Percentiles rank a stretch among this genome's conserved stretches.
Conservation (phyloP, 2,329 filamentous ascomycete species). For the Trichoderma arundinaceum region DNA sequence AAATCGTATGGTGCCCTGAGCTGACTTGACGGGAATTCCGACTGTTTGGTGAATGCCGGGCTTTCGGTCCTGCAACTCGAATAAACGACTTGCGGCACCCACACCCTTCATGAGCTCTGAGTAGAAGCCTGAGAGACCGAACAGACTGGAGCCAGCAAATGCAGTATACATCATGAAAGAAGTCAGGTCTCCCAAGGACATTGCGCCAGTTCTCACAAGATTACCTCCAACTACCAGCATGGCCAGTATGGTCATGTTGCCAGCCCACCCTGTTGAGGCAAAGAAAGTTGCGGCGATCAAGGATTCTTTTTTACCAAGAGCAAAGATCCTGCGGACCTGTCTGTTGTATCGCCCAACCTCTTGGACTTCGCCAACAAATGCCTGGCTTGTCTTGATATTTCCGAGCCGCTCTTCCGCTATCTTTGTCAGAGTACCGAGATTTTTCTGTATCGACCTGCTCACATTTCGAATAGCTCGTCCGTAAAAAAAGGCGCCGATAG, state of each 20-base stretch:
- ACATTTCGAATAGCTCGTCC: conserved; percentile 87
- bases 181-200: conserved; percentile 89
- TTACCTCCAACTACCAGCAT: conserved; percentile 89
- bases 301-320: conserved; percentile 84
- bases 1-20: conserved; percentile 88
- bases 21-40: conserved; percentile 78
- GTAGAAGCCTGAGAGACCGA: conserved; percentile 94
- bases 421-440: conserved; percentile 89
- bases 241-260: conserved; percentile 93
- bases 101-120: conserved; percentile 99
- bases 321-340: conserved; percentile 90
- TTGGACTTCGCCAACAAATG: conserved; percentile 90
- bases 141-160: conserved; percentile 82
- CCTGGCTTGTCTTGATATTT: conserved; percentile 95
- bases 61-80: conserved; percentile 90
- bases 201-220: conserved; percentile 83
- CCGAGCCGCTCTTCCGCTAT: conserved; percentile 97
- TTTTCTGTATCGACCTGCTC: conserved; percentile 91
- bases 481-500: conserved; percentile 88
- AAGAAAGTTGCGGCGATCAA: conserved; percentile 92
- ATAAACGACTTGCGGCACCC: conserved; percentile 92
- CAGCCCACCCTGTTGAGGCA: conserved; percentile 81
- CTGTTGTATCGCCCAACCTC: conserved; percentile 91
- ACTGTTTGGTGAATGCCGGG: conserved; percentile 87
- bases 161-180: conserved; percentile 99